Evolutionary conservation across 1,284 basidiomycete species (phyloP).

Genomic region (Cerioporus squamosus): DNA sequence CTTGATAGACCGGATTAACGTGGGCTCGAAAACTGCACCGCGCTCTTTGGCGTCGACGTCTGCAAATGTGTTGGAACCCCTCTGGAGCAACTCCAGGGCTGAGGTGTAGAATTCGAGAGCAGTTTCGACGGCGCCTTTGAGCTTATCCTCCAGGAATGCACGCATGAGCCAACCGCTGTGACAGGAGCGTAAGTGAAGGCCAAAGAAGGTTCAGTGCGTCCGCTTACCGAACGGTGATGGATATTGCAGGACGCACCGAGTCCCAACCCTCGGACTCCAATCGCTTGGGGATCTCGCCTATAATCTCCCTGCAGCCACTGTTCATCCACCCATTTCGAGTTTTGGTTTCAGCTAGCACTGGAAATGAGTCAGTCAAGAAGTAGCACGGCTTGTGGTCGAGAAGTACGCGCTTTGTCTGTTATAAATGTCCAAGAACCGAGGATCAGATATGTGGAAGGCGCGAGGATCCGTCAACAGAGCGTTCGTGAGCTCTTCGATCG

Average conservation of each 20-base stretch:
- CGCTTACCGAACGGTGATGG: slow-evolving; percentile 44
- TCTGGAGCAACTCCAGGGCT: slow-evolving; percentile 43
- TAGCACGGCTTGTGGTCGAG: too few species aligned
- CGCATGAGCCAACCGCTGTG: slow-evolving; percentile 6
- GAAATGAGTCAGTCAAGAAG: background rate
- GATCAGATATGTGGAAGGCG: slow-evolving; percentile 35
- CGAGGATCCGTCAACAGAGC: slow-evolving; percentile 39
- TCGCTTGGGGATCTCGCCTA: slow-evolving; percentile 37
- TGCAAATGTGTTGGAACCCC: slow-evolving; percentile 42
- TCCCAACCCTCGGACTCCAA: slow-evolving; percentile 42
- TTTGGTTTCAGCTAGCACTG: slow-evolving; percentile 35
- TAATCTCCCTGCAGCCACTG: slow-evolving; percentile 35
- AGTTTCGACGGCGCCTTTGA: background rate
- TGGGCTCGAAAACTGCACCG: slow-evolving; percentile 37
- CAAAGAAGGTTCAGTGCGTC: background rate
- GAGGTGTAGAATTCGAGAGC: slow-evolving; percentile 26
- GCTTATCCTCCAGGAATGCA: slow-evolving; percentile 35
- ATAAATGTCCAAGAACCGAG: slow-evolving; percentile 34
- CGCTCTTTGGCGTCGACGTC: slow-evolving; percentile 34
- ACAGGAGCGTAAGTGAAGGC: background rate
- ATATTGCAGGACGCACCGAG: slow-evolving; percentile 40
- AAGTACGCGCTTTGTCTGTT: slow-evolving; percentile 38
- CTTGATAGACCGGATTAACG: slow-evolving; percentile 38
- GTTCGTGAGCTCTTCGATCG: slow-evolving; percentile 33
- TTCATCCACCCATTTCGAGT: slow-evolving; percentile 36